Evolutionary conservation across 345 rosid species (phyloP).

Genomic region (Nephelium lappaceum): DNA sequence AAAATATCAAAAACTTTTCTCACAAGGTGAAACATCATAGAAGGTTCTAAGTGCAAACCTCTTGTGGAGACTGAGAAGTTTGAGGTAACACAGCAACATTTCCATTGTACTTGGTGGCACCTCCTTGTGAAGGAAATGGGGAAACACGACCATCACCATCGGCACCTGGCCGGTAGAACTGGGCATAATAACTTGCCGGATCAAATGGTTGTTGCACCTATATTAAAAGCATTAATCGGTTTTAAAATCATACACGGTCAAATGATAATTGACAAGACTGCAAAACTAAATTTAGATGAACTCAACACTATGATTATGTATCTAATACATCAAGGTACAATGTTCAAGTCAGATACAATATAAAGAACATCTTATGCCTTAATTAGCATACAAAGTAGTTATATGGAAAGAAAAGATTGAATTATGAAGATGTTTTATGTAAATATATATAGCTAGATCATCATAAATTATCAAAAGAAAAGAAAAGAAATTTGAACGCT

Average conservation of each 20-base stretch:
- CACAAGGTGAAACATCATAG: constrained; percentile 4
- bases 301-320: neutral
- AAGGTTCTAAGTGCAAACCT: constrained; percentile 52
- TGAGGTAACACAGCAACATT: constrained; percentile 70
- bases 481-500: constrained; percentile 29
- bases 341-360: constrained; percentile 2
- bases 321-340: neutral
- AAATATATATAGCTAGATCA: constrained; percentile 10
- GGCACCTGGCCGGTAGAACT: constrained; percentile 67
- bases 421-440: neutral
- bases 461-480: constrained; percentile 9
- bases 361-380: neutral
- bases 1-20: neutral
- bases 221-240: constrained; percentile 25
- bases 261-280: neutral
- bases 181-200: constrained; percentile 77
- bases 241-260: constrained; percentile 14
- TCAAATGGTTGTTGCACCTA: constrained; percentile 85
- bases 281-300: constrained; percentile 1
- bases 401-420: neutral
- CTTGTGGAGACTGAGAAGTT: constrained; percentile 77
- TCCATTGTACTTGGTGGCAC: constrained; percentile 79
- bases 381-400: constrained; percentile 8
- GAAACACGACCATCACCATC: constrained; percentile 83
- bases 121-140: constrained; percentile 71